Evolutionary conservation across 345 rosid genomes (phyloP), one percentile per base, ranked within the genome.

Genomic region (Hibiscus tridactylites): DNA sequence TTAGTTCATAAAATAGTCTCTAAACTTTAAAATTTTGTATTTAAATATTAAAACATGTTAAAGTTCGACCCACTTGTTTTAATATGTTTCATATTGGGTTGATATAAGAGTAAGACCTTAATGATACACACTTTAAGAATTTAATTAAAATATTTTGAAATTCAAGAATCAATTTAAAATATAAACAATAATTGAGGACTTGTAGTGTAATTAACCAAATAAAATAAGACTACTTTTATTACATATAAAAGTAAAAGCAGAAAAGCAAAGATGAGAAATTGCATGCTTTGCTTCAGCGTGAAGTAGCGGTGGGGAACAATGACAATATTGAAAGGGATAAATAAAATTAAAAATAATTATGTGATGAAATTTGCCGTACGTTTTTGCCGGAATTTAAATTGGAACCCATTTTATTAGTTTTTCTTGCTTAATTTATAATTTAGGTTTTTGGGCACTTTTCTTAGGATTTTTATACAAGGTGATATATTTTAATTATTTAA

Each of bases 281-380:
- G 47, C 67, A 19, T 17, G 21, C 21, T 28, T 76, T 79, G 79
- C 82, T 73, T 79, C 75, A n/a, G 59, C 75, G 77, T 59, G 82
- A 79, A 79, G 79, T 19, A 73, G 77, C 11, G 53, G 73, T 17
- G 37, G 50, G 59, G 44, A 76, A 44, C 4, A 53, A 21, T 24
- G 49, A 62, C 53, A 42, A 15, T 12, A 61, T 35, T 56, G 68
- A 59, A 53, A 1, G 3, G 37, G 10, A 6, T 6, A 6, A 15
- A 26, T 17, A 17, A 28, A 12, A 4, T 47, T 1, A 15, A 69
- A 2, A 3, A 9, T 62, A 16, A 12, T 63, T 10, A 11, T 16
- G 17, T 21, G 12, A 9, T 70, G 13, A 37, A 50, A 29, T 29
- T 68, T 8, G 46, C 59, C 60, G 71, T 35, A 56, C 17, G 33